Base-by-base conservation (phyloP, 371 early-diverging fungal genomes). In the Scutellospora calospora region DNA sequence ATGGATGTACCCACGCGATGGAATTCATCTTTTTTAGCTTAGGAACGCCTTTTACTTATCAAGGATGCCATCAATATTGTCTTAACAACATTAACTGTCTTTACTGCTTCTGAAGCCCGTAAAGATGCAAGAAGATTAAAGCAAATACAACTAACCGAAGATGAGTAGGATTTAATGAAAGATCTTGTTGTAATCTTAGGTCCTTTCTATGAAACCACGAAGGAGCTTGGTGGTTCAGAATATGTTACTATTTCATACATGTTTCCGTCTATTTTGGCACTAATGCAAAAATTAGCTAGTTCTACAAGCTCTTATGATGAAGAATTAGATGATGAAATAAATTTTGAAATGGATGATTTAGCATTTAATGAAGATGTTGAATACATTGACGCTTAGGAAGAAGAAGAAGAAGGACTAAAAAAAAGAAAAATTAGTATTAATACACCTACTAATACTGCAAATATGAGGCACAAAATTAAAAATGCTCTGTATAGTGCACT, bases 241-340 rank as follows among this genome's bases (percentile, higher is more conserved):
- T 71, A 71, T 71, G 27, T 31, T 0, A 71, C 72, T 31, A 2
- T 72, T 22, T 51, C 52, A 25, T 22, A 27, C 45, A 72, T 72
- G 72, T 11, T 27, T 2, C 9, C 22, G 18, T 59, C 14, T 59
- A 20, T 20, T 14, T 22, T 20, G 59, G 14, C 14, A 59, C 22
- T 59, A 59, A 14, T 59, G 2, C 9, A 59, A 59, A 59, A n/a
- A 59, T 59, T 16, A 20, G n/a, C n/a, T n/a, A n/a, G n/a, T n/a
- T n/a, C n/a, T n/a, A n/a, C n/a, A n/a, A n/a, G n/a, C n/a, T n/a
- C n/a, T n/a, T n/a, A n/a, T n/a, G n/a, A n/a, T n/a, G n/a, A n/a
- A n/a, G n/a, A 20, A 59, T 1, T 22, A 59, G 59, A 59, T 59
- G 22, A 59, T 59, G 59, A n/a, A 1, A 0, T 59, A n/a, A 22